A percentile compares a stretch with the other conserved stretches of the same genome.
phyloP scores from a whole-genome alignment of 192 early-diverging fungal genomes.

The Phycomyces nitens region DNA sequence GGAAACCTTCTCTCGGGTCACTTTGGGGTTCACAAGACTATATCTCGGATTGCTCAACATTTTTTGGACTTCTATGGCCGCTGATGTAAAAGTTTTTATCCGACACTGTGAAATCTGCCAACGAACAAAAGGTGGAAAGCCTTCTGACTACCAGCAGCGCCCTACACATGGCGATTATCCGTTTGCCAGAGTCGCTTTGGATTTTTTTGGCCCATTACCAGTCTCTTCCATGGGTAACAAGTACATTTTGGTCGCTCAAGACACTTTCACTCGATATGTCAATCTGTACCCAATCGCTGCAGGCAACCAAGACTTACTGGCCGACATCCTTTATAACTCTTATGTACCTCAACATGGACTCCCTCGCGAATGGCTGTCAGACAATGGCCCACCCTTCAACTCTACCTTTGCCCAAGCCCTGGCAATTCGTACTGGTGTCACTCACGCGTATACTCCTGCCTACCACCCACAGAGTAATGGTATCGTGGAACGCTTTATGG shows the following conservation, averaged over 20 bases:
- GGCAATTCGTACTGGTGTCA: not conserved
- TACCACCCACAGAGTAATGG: slow-evolving; percentile 26
- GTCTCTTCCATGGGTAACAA: not conserved
- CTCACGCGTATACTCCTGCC: not conserved
- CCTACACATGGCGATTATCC: not conserved
- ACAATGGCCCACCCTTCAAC: slow-evolving; percentile 20
- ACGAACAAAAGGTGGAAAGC: not conserved
- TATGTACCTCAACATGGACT: not conserved
- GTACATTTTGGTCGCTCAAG: slow-evolving; percentile 15
- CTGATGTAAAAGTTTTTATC: no score
- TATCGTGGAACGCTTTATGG: slow-evolving; percentile 22
- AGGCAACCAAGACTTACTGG: not conserved
- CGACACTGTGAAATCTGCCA: not conserved
- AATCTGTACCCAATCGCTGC: slow-evolving; percentile 1
- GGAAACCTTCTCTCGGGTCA: not conserved
- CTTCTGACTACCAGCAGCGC: not conserved
- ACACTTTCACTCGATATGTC: slow-evolving; percentile 24
- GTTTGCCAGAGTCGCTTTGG: slow-evolving; percentile 15
- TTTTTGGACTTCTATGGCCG: no score
- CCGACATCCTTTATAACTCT: not conserved
- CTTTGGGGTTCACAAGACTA: not conserved
- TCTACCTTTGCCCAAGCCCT: not conserved
- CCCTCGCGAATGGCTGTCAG: not conserved
- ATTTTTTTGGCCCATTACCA: slow-evolving; percentile 21
- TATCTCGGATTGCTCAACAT: not conserved